A percentile compares a stretch with the other conserved stretches of the same genome.
Conservation (phyloP, 1,284 basidiomycete species). For the Cryptococcus sp. region DNA sequence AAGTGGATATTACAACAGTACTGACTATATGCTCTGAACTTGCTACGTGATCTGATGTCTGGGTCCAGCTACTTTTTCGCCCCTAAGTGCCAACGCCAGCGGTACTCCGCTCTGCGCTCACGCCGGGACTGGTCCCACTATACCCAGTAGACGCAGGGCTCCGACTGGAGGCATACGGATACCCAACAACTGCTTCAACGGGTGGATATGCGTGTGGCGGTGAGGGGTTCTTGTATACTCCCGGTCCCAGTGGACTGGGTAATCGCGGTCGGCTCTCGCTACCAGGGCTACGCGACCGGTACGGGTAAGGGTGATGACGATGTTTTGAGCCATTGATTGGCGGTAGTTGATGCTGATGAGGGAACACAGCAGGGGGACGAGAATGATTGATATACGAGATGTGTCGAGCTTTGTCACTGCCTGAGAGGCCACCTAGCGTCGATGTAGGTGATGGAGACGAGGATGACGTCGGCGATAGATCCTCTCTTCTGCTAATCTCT, state of each 20-base stretch:
- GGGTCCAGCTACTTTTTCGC: no score
- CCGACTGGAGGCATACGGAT: not conserved
- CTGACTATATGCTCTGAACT: no score
- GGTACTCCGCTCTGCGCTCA: not conserved
- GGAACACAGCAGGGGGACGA: not conserved
- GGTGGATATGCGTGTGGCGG: not conserved
- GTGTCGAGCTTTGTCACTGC: not conserved
- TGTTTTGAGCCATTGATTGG: not conserved
- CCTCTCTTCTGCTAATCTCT: constrained; percentile 17
- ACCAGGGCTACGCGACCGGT: not conserved
- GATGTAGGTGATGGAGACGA: not conserved
- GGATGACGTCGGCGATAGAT: not conserved
- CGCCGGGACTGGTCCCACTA: not conserved
- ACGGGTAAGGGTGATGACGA: not conserved
- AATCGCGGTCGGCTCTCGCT: not conserved
- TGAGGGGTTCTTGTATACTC: not conserved
- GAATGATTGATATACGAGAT: not conserved
- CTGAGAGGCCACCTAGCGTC: not conserved
- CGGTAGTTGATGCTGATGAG: not conserved
- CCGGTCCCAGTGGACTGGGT: not conserved
- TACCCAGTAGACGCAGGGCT: not conserved
- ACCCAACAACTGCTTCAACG: no score
- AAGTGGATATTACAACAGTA: not conserved
- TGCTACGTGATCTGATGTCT: no score
- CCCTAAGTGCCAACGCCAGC: not conserved